These are phyloP conservation scores for Solioccasus polychromus DNA, from an alignment of 768 basidiomycete species.

Conservation along the genomic window DNA sequence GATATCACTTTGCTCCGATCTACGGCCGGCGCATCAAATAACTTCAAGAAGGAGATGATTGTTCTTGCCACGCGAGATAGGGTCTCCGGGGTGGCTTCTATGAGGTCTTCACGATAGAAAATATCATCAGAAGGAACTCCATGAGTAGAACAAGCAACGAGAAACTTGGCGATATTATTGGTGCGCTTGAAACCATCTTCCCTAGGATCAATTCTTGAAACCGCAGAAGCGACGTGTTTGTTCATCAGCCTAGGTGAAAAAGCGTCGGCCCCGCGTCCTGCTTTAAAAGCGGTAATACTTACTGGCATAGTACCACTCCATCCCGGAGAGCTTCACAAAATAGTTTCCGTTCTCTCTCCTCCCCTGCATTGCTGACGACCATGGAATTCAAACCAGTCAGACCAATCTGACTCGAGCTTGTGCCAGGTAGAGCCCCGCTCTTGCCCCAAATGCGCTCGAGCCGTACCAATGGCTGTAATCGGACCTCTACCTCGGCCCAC, in stretches of 20 bases:
- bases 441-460: slow-evolving; percentile 78
- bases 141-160: slow-evolving; percentile 69
- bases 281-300: slow-evolving; percentile 36
- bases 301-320: slow-evolving; percentile 90
- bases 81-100: slow-evolving; percentile 55
- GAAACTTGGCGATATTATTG: slow-evolving; percentile 74
- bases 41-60: slow-evolving; percentile 64
- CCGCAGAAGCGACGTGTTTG: slow-evolving; percentile 61
- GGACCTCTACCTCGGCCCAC: slow-evolving; percentile 74
- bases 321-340: slow-evolving; percentile 79
- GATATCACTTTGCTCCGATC: slow-evolving; percentile 46
- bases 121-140: slow-evolving; percentile 62
- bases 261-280: slow-evolving; percentile 2
- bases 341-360: slow-evolving; percentile 69
- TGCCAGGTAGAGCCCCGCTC: slow-evolving; percentile 44
- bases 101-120: slow-evolving; percentile 67
- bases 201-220: slow-evolving; percentile 60
- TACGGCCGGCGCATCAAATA: slow-evolving; percentile 52
- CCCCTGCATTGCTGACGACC: slow-evolving; percentile 50
- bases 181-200: slow-evolving; percentile 65
- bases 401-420: slow-evolving; percentile 42
- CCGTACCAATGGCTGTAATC: slow-evolving; percentile 56
- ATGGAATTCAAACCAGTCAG: slow-evolving; percentile 29
- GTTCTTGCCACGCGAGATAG: slow-evolving; percentile 72
- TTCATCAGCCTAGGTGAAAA: slow-evolving; percentile 62